Conservation (phyloP, 108 stramenopile genomes). For the Mediolabrus comicus region DNA sequence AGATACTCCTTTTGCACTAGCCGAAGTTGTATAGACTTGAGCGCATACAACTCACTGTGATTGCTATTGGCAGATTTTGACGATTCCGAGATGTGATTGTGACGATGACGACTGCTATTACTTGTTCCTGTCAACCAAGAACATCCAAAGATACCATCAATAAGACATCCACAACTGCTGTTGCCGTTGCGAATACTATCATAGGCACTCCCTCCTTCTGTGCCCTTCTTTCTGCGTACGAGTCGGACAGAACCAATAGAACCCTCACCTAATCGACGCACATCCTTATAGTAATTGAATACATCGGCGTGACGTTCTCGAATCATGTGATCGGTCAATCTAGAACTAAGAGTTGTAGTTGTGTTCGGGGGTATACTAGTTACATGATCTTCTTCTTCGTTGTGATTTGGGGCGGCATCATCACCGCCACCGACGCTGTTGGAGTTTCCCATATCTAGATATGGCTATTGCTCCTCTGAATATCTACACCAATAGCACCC, state of each 20-base stretch:
- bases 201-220: constrained; percentile 56
- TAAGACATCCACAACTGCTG: constrained; percentile 2
- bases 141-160: constrained; percentile 22
- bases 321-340: constrained; percentile 10
- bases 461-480: too few species aligned
- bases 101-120: background rate
- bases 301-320: constrained; percentile 4
- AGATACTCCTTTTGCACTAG: constrained; percentile 59
- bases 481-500: too few species aligned
- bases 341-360: background rate
- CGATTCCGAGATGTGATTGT: background rate
- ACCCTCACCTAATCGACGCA: constrained; percentile 68
- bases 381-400: too few species aligned
- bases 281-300: constrained; percentile 34
- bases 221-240: constrained; percentile 53
- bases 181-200: constrained; percentile 1
- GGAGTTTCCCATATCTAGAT: too few species aligned
- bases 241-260: constrained; percentile 69
- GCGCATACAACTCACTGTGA: constrained; percentile 54
- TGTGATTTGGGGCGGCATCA: too few species aligned
- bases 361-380: too few species aligned
- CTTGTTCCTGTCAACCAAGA: background rate
- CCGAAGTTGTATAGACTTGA: constrained; percentile 66
- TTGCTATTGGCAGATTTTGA: background rate
- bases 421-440: too few species aligned